Conservation (phyloP, 805 yeast species). For the Sporopachydermia lactativora region DNA sequence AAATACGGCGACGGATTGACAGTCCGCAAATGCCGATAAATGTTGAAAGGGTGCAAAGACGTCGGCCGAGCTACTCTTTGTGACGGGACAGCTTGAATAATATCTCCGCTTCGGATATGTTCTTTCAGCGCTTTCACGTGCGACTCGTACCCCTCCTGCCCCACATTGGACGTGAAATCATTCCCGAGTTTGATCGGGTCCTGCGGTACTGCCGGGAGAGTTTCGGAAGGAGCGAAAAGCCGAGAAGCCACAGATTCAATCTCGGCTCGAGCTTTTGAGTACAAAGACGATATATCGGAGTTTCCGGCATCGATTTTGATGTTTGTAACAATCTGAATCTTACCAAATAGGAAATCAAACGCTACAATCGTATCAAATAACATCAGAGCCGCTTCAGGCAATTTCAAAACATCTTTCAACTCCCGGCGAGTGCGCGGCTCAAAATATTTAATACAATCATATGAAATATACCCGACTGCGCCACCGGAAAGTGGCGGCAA, state of each 20-base stretch:
- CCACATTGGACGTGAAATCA: slow-evolving; percentile 75
- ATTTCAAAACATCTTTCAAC: slow-evolving; percentile 61
- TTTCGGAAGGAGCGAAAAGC: slow-evolving; percentile 19
- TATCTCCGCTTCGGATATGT: slow-evolving; percentile 84
- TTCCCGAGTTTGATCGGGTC: slow-evolving; percentile 54
- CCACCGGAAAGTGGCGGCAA: slow-evolving; percentile 81
- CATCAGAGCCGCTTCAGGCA: slow-evolving; percentile 92
- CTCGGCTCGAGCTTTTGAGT: background rate
- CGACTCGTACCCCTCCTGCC: slow-evolving; percentile 81
- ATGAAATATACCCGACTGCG: slow-evolving; percentile 90
- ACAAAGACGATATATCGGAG: slow-evolving; percentile 8
- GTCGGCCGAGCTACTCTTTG: slow-evolving; percentile 96
- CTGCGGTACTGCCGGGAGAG: slow-evolving; percentile 56
- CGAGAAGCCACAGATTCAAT: slow-evolving; percentile 9
- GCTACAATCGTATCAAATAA: slow-evolving; percentile 81
- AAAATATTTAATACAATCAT: slow-evolving; percentile 92
- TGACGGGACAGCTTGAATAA: slow-evolving; percentile 96
- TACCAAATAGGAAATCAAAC: slow-evolving; percentile 86
- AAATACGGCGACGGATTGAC: slow-evolving; percentile 97
- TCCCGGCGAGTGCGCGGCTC: slow-evolving; percentile 79
- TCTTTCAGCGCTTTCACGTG: slow-evolving; percentile 65
- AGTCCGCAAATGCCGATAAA: slow-evolving; percentile 85
- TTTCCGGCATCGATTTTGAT: slow-evolving; percentile 31
- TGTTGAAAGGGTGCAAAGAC: slow-evolving; percentile 88
- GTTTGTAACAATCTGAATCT: slow-evolving; percentile 83